Evolutionary conservation across 768 basidiomycete species (phyloP), one percentile per base, ranked within the genome.

Genomic region (Boletus rufocinnamomeus): DNA sequence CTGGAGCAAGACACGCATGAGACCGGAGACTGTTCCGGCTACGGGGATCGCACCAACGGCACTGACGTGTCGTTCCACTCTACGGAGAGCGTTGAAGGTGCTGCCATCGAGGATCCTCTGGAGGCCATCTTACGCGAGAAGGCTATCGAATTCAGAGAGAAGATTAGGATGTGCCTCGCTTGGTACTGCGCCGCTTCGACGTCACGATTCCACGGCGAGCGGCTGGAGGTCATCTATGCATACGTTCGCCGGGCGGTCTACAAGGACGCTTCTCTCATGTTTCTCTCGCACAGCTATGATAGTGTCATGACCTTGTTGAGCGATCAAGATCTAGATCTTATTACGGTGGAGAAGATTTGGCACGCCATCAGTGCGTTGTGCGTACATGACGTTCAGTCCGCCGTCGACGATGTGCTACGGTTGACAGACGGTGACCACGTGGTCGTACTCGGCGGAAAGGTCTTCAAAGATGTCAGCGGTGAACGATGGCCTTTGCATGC

Each of bases 211-310:
- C 70, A 72, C 46, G 43, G 41, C n/a, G 77, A 78, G 61, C 73
- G 74, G 51, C 35, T 74, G 27, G 59, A 67, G 21, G 63, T 76
- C 55, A 72, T 78, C 52, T 64, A 64, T 54, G 74, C 77, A 27
- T 76, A 69, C 53, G 67, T 78, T 48, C 75, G 74, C 16, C 70
- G 76, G 19, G 75, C 70, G 23, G 66, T 78, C 32, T 75, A 71
- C 58, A 73, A 67, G 30, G 74, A 78, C 55, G 63, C 73, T 49
- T 68, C 69, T 25, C 72, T 78, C n/a, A 75, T 75, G 69, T 66
- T 76, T 48, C 63, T 72, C 38, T 69, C 76, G 3, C 74, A 76
- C 53, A 70, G 60, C 56, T 76, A 77, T 50, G 56, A 62, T 14
- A 65, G 61, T 46, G 73, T 72, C 44, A 58, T 59, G 61, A 62